Conservation (phyloP, 2,329 filamentous ascomycete genomes). For the Sclerotinia subarctica region DNA sequence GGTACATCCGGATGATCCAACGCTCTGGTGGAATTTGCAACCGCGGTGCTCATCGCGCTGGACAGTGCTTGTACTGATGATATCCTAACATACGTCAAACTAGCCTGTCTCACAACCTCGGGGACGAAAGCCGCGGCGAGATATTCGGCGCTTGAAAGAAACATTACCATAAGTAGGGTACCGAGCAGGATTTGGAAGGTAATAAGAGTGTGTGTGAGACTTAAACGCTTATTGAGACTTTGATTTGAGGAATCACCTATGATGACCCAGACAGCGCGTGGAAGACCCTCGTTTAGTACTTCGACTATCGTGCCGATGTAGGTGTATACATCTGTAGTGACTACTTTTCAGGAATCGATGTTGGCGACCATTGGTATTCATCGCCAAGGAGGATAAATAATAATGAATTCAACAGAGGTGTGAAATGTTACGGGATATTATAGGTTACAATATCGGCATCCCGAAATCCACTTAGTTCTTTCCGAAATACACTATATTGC, state of each 20-base stretch:
- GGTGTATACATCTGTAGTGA: slow-evolving; percentile 64
- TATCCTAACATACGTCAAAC: slow-evolving; percentile 63
- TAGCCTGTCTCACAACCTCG: slow-evolving; percentile 51
- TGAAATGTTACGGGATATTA: too few relatives aligned
- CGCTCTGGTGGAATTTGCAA: slow-evolving; percentile 59
- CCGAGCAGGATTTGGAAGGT: slow-evolving; percentile 58
- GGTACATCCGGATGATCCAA: slow-evolving; percentile 69
- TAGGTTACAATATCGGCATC: too few relatives aligned
- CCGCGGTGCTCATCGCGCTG: slow-evolving; percentile 60
- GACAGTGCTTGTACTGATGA: slow-evolving; percentile 60
- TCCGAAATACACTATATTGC: too few relatives aligned
- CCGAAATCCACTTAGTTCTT: too few relatives aligned
- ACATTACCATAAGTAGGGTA: slow-evolving; percentile 56
- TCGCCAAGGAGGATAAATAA: too few relatives aligned
- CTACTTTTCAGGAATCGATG: slow-evolving; percentile 60
- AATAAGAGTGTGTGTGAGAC: slow-evolving; percentile 61
- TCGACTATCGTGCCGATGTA: slow-evolving; percentile 67
- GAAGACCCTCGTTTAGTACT: slow-evolving; percentile 70
- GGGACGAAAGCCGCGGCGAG: slow-evolving; percentile 65
- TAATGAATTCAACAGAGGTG: too few relatives aligned
- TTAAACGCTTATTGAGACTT: slow-evolving; percentile 49
- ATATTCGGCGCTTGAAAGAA: slow-evolving; percentile 50
- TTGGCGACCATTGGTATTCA: too few relatives aligned
- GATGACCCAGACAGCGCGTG: slow-evolving; percentile 63
- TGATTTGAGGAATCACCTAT: slow-evolving; percentile 63